A percentile compares a stretch with the other conserved stretches of the same genome.
These are phyloP conservation scores for Trapa bicornis DNA, from an alignment of 345 rosid genomes.

Conservation along the genomic window DNA sequence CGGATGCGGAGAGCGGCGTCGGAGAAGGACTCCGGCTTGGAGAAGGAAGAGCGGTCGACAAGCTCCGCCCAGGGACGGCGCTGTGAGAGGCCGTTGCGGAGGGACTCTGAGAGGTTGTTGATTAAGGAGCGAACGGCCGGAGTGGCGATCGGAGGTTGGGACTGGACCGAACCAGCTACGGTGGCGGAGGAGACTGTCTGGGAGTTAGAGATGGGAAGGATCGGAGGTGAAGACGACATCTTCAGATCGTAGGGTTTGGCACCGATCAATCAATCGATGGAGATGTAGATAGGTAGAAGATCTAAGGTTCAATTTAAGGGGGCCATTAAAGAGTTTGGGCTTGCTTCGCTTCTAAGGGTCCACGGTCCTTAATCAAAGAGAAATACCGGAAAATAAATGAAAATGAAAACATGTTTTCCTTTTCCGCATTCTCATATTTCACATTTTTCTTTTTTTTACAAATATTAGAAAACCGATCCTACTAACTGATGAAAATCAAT, in stretches of 20 bases:
- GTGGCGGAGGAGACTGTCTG: constrained; percentile 7
- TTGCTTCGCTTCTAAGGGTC: too few species aligned
- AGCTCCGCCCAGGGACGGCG: constrained; percentile 64
- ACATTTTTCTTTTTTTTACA: too few species aligned
- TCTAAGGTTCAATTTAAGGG: too few species aligned
- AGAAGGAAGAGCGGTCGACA: constrained; percentile 48
- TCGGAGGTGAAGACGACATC: constrained; percentile 32
- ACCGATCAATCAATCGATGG: neutral
- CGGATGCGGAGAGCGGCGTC: constrained; percentile 58
- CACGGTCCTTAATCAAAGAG: too few species aligned
- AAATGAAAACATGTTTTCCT: too few species aligned
- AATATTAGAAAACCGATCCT: too few species aligned
- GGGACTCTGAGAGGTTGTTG: constrained; percentile 28
- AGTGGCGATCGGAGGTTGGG: constrained; percentile 33
- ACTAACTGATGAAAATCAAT: too few species aligned
- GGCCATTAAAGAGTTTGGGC: too few species aligned
- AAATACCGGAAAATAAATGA: too few species aligned
- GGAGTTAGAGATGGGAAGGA: constrained; percentile 30
- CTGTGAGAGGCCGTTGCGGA: constrained; percentile 35
- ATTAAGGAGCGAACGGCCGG: constrained; percentile 39
- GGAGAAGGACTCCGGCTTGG: constrained; percentile 57
- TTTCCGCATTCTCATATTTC: too few species aligned
- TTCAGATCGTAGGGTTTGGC: neutral
- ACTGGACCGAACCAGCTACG: constrained; percentile 9
- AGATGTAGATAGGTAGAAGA: neutral